Conservation (phyloP, 495 filamentous ascomycete species). For the Aspergillus ellipticus region DNA sequence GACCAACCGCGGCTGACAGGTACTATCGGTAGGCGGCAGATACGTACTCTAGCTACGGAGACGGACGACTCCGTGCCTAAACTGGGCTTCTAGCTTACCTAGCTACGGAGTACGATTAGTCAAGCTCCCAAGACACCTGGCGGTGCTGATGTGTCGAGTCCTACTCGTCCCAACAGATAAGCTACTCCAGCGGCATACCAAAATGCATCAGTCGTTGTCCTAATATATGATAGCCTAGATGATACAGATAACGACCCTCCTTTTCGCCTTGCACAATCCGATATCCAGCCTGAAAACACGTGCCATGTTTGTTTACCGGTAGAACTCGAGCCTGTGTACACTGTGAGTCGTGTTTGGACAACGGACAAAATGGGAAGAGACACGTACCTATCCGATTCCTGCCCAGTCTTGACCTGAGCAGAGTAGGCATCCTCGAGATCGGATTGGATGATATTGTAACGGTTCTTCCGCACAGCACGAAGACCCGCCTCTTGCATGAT, state of each 20-base stretch:
- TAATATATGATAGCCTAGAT: constrained; percentile 26
- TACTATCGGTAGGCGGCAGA: not conserved
- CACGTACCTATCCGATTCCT: constrained; percentile 60
- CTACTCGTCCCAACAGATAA: not conserved
- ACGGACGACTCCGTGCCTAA: no score
- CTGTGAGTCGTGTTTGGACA: constrained; percentile 16
- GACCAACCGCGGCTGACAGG: not conserved
- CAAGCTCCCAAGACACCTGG: not conserved
- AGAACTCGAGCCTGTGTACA: constrained; percentile 51
- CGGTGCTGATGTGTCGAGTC: not conserved
- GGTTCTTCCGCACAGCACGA: constrained; percentile 92
- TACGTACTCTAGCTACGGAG: not conserved
- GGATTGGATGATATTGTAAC: constrained; percentile 96
- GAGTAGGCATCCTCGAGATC: constrained; percentile 96
- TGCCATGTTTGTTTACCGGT: constrained; percentile 37
- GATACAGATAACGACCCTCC: constrained; percentile 33
- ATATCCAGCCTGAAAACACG: constrained; percentile 14
- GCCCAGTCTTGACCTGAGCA: constrained; percentile 86
- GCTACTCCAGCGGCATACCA: constrained; percentile 1
- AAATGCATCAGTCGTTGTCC: constrained; percentile 17
- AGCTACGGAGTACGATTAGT: not conserved
- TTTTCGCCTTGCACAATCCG: constrained; percentile 22
- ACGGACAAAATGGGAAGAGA: not conserved
- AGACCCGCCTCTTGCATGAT: constrained; percentile 99
- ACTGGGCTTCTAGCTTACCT: no score